These are phyloP conservation scores for Eucalyptus leucophloia DNA, from an alignment of 345 rosid species.

Conservation along the genomic window DNA sequence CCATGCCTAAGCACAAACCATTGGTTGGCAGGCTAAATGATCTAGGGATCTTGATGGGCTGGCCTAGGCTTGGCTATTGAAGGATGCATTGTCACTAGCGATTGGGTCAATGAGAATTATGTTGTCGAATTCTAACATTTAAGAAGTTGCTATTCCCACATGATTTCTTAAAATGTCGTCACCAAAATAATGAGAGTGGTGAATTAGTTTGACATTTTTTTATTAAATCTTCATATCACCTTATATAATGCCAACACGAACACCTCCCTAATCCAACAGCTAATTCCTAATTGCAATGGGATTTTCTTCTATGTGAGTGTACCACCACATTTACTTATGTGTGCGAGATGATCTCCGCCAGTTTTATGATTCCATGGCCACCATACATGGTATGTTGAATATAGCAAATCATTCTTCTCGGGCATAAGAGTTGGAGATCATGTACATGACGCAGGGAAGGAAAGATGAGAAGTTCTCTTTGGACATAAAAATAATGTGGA, in stretches of 20 bases:
- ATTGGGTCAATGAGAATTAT: too few species aligned
- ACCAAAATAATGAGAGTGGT: too few species aligned
- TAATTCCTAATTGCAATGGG: not conserved
- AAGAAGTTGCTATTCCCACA: too few species aligned
- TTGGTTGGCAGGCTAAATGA: too few species aligned
- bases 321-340: not conserved
- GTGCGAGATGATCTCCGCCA: not conserved
- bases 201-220: not conserved
- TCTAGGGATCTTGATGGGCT: too few species aligned
- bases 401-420: not conserved
- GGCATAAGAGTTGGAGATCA: not conserved
- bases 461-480: not conserved
- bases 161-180: too few species aligned
- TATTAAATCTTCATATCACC: not conserved
- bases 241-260: not conserved
- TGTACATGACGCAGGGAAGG: not conserved
- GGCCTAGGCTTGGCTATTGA: too few species aligned
- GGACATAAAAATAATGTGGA: not conserved
- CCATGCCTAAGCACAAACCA: too few species aligned
- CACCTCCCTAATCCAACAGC: not conserved
- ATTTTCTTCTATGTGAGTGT: not conserved
- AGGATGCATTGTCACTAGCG: too few species aligned
- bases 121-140: too few species aligned
- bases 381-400: not conserved
- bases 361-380: not conserved